Base-by-base conservation (phyloP, 257 asterid genomes). In the Jaltomata sinuosa region DNA sequence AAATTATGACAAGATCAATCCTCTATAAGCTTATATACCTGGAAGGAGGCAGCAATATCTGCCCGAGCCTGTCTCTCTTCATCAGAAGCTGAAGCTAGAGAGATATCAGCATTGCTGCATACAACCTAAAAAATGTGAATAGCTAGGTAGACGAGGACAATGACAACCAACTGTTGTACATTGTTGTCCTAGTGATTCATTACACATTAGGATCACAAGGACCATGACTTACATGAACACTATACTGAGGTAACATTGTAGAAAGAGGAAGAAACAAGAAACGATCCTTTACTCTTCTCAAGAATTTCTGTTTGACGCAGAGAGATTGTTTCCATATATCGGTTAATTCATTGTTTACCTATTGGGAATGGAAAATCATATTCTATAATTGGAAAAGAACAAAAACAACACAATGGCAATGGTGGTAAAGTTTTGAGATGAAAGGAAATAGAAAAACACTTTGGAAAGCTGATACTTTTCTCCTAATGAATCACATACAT, bases 1-100 rank as follows among this genome's bases (percentile, higher is more conserved):
- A 19, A 65, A 42, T 31, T 74, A 47, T 11, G 3, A 49, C 7
- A 49, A 50, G 40, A 71, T 40, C 80, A 71, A 40, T 34, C 32
- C 40, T 71, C 52, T 61, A 22, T 6, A 32, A 81, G 27, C 50
- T 40, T 32, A 65, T 49, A 67, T 83, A 93, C 98, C 97, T 97
- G 99, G 88, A 97, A 97, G 59, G 99, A 95, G 85, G 99, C 98
- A 79, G 99, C 98, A 85, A 96, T 91, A 87, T 97, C 93, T n/a
- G 99, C 99, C 85, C 99, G 94, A 47, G 90, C 91, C 87, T 84
- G 84, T 84, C 97, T 91, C 67, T 97, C 98, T 89, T 90, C 93
- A 47, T 80, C 82, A 84, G 88, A 90, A 87, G 98, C 96, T 76
- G 93, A 89, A 84, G 97, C 89, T 84, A 97, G 67, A 83, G 96